Percentiles rank a stretch among this genome's conserved stretches.
Conservation (phyloP, 768 basidiomycete species). For the Mycena vitilis region DNA sequence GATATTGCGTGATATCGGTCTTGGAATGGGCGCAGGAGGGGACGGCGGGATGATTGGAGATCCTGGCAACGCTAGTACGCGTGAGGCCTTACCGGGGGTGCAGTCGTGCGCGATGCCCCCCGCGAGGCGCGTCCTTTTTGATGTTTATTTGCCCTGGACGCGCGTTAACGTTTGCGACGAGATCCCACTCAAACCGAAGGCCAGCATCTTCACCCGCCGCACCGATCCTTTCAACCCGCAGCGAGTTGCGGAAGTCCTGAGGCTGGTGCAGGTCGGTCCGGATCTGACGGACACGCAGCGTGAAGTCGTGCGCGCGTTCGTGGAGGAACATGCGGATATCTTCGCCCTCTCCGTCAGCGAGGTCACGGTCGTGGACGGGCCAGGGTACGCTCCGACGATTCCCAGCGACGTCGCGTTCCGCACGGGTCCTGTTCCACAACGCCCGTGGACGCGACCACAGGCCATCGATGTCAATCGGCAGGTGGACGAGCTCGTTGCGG, state of each 20-base stretch:
- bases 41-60: background rate
- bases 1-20: background rate
- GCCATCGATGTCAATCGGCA: conserved; percentile 5
- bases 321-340: conserved; percentile 49
- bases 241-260: conserved; percentile 36
- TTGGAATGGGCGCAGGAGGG: background rate
- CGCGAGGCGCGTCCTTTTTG: conserved; percentile 23
- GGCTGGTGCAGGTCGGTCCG: conserved; percentile 39
- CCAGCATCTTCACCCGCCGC: conserved; percentile 35
- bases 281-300: conserved; percentile 45
- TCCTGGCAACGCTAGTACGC: background rate
- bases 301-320: conserved; percentile 34
- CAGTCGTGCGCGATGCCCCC: conserved; percentile 12
- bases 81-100: conserved; percentile 17
- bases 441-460: conserved; percentile 1
- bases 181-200: background rate
- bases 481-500: background rate
- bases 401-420: conserved; percentile 41
- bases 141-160: background rate
- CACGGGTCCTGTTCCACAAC: conserved; percentile 35
- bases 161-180: background rate
- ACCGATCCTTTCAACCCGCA: conserved; percentile 40
- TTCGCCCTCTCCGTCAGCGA: conserved; percentile 53
- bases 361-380: conserved; percentile 45
- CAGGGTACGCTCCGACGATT: conserved; percentile 46